Base-by-base conservation (phyloP, 2,329 filamentous ascomycete species). In the Massarina eburnea region DNA sequence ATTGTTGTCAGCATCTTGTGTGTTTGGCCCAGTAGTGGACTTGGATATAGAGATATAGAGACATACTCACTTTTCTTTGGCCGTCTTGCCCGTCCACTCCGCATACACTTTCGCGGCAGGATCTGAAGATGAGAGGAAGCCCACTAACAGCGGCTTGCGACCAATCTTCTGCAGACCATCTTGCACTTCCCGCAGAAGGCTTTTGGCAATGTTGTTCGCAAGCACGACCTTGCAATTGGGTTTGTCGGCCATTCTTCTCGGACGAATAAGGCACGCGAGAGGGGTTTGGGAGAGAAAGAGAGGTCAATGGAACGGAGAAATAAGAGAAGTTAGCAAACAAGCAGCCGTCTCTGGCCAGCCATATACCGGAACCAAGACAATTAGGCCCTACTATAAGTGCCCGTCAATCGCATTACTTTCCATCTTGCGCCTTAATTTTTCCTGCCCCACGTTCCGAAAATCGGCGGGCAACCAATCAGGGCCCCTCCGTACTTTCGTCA, bases 51-150 rank as follows among this genome's bases (percentile, higher is more conserved):
- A n/a, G n/a, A n/a, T n/a, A 3, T 22, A 26, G 46, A 48, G 48
- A 54, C 46, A 57, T 48, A 68, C 87, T 86, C 79, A 96, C 91
- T 96, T 95, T 71, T 97, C 92, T 71, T 85, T 82, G 72, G 90
- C 96, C 3, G 94, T 96, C 80, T 95, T 96, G 72, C 90, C 89
- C 32, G 92, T 96, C 89, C 90, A 96, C 71, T 96, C 89, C 43
- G 94, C 94, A 69, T 99, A 97, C 76, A 95, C 90, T 60, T 88
- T 79, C 24, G 92, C 92, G 30, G 91, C 89, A 22, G 91, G 90
- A 73, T 99, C 94, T 55, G 82, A 81, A 72, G 96, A 97, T 57
- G 92, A 91, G 45, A 99, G 79, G 73, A 96, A 96, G 48, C 92
- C 94, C 35, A 92, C 88, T 42, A 99, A 80, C 51, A 88, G 85